Base-by-base conservation (phyloP, 2,329 filamentous ascomycete species). In the Juglanconis sp. region DNA sequence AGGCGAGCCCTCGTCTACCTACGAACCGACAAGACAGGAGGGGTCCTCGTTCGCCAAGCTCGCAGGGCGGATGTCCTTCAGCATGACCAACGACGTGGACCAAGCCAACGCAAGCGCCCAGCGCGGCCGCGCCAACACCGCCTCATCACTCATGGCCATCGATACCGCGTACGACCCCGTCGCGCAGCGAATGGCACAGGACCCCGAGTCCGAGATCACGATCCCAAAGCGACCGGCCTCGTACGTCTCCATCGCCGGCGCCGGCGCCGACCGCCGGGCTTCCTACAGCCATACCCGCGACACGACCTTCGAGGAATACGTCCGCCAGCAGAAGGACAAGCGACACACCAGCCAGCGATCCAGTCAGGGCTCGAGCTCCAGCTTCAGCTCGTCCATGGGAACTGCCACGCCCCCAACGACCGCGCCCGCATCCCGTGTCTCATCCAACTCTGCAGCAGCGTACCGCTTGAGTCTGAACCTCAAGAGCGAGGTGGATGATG, bases 401-500 rank as follows among this genome's bases (percentile, higher is more conserved):
- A 11, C 57, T 31, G 40, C 56, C 46, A 49, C 32, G 46, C 44
- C 11, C 44, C 40, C 53, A 32, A 42, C 46, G 35, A 30, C 51
- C 5, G 49, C 51, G 15, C 10, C 42, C 5, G 15, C 63, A 51
- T 67, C 58, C 15, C 57, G 56, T 61, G 60, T 47, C 58, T 48
- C 13, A 35, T 54, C 56, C 15, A 35, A 51, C 46, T 57, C 55
- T 15, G 30, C 48, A 11, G 55, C 55, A 5, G 55, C 55, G 15
- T 57, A 57, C 47, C 55, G 46, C 7, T 50, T 63, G 44, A 53
- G 59, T 30, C 48, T 63, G 31, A 61, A 64, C 31, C 64, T 63
- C 57, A 67, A 71, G 65, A 54, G 57, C 35, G 62, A 65, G 63
- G 55, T 75, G 30, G 72, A 75, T 60, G 65, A 67, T 13, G 72